Evolutionary conservation across 2,329 filamentous ascomycete species (phyloP), one percentile per base, ranked within the genome.

Genomic region (Xylaria polymorpha): DNA sequence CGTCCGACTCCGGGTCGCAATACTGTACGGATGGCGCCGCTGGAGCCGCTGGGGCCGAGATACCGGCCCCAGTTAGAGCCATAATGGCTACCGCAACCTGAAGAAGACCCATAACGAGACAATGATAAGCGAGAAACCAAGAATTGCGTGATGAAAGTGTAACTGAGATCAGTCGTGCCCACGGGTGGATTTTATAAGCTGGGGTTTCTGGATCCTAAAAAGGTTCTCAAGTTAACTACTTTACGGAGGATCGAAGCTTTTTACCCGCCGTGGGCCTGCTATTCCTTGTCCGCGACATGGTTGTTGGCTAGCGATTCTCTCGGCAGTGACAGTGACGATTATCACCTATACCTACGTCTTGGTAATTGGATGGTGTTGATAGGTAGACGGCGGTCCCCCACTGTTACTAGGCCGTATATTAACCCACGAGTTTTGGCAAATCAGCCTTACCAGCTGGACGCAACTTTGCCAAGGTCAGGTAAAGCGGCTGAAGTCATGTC

Each of bases 401-500:
- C 44, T 57, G 12, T 39, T 25, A 25, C 44, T 57, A 7, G 29
- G 35, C 20, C n/a, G 48, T 58, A 69, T 60, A 71, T 71, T 71
- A 71, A 66, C 46, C 57, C 37, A 55, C 41, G 64, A 62, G 55
- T 72, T 70, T 72, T 67, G 70, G 67, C 67, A 70, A 72, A 72
- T 72, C 67, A 70, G 70, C 70, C 70, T 70, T 70, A 62, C 70
- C 64, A 72, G 70, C 67, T 72, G 59, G 59, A 64, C 65, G 53
- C 53, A 61, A 51, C 10, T 67, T 66, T 64, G 59, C 63, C 68
- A 68, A 59, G 69, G 22, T 67, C 55, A 67, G 41, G 68, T 67
- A 72, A 69, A 69, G 68, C 71, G 71, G 71, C 71, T 71, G 71
- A 72, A 72, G 68, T 72, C 68, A 66, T 41, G 44, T 48, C 29